These are phyloP conservation scores for Aspergillus flavus DNA, from an alignment of 2,329 filamentous ascomycete species.

Conservation along the genomic window DNA sequence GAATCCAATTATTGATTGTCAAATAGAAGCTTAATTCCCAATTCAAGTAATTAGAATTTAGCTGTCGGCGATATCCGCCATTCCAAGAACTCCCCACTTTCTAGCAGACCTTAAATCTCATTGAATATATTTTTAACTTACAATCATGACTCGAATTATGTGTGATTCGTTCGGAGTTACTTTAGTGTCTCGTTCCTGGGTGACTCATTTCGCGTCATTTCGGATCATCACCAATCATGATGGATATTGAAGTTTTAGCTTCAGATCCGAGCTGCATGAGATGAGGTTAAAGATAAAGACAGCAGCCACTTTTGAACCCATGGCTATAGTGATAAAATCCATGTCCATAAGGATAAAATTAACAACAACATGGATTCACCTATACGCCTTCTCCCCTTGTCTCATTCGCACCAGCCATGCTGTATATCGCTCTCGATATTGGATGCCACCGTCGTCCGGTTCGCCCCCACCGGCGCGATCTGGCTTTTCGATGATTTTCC, in stretches of 20 bases:
- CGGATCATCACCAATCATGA: background rate
- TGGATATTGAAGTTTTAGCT: background rate
- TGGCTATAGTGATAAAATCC: no score
- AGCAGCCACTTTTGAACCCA: background rate
- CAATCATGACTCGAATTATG: rapidly evolving
- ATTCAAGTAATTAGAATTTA: no score
- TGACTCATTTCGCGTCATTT: background rate
- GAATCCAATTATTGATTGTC: no score
- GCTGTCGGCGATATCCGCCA: no score
- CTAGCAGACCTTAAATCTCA: background rate
- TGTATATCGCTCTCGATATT: background rate
- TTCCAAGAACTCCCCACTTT: no score
- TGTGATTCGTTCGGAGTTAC: background rate
- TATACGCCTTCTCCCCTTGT: background rate
- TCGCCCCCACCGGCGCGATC: background rate
- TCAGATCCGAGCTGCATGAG: background rate
- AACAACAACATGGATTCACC: background rate
- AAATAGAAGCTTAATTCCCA: no score
- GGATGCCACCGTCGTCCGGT: background rate
- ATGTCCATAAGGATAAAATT: rapidly evolving
- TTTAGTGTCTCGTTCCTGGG: background rate
- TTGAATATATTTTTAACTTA: no score
- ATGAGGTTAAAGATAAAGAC: background rate
- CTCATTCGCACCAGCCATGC: background rate
- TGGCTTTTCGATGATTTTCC: background rate